Conservation (phyloP, 179 eudicot genomes). For the Heliamphora pulchella region DNA sequence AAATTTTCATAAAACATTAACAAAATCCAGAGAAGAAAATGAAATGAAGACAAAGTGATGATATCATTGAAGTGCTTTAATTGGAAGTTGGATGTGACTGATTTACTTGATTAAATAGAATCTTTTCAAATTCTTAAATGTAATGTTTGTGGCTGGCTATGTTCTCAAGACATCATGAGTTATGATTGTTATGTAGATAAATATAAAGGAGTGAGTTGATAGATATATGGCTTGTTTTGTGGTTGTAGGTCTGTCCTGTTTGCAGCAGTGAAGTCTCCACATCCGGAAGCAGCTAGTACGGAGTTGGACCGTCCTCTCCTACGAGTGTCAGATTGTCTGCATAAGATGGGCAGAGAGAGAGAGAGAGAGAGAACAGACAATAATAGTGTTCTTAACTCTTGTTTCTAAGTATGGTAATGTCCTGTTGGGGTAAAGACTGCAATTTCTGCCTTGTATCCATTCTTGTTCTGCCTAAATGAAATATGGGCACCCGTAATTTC, state of each 20-base stretch:
- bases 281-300: conserved; percentile 39
- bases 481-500: background rate
- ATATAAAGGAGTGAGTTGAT: background rate
- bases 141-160: background rate
- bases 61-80: background rate
- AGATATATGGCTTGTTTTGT: conserved; percentile 3
- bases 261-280: conserved; percentile 86
- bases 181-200: background rate
- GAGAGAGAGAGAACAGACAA: background rate
- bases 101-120: background rate
- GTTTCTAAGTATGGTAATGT: background rate
- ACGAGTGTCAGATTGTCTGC: background rate
- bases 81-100: no score
- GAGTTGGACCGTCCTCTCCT: background rate
- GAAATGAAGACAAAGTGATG: no score
- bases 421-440: background rate
- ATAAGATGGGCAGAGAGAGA: conserved; percentile 7
- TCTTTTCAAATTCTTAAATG: background rate
- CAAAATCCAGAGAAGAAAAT: no score
- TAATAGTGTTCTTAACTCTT: background rate
- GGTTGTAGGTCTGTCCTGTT: conserved; percentile 78
- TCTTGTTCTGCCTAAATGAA: background rate
- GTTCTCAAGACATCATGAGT: background rate
- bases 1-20: no score
- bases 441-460: background rate